A percentile compares a stretch with the other conserved stretches of the same genome.
phyloP scores from a whole-genome alignment of 441 rosid genomes.

The Pelargonium fulgidum region DNA sequence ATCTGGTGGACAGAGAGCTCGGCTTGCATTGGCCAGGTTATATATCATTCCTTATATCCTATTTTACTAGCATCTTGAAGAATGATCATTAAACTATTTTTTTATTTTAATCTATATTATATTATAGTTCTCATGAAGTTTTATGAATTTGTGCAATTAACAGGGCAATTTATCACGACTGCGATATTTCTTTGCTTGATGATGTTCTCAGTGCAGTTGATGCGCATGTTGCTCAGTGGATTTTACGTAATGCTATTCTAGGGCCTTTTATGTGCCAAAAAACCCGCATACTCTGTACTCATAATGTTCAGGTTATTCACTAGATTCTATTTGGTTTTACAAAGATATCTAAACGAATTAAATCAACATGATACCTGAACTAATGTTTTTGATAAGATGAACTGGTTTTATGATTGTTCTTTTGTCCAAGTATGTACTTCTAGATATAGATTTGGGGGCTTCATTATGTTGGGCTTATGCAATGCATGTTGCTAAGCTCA shows the following conservation, averaged over 20 bases:
- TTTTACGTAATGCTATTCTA: slow-evolving; percentile 59
- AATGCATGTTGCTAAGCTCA: too few species aligned
- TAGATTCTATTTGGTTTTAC: slow-evolving; percentile 13
- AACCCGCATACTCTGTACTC: slow-evolving; percentile 84
- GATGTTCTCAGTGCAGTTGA: slow-evolving; percentile 96
- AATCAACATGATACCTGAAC: slow-evolving; percentile 1
- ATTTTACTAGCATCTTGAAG: slow-evolving; percentile 14
- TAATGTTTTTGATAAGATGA: not conserved
- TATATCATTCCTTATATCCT: slow-evolving; percentile 16
- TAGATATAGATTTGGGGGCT: not conserved
- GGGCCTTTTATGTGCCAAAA: slow-evolving; percentile 57
- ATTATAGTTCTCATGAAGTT: slow-evolving; percentile 13
- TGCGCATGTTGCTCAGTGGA: slow-evolving; percentile 86
- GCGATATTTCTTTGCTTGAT: slow-evolving; percentile 70
- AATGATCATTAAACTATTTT: slow-evolving; percentile 16
- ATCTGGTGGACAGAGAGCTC: slow-evolving; percentile 97
- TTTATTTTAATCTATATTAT: slow-evolving; percentile 9
- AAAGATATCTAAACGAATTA: slow-evolving; percentile 5
- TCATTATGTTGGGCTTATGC: too few species aligned
- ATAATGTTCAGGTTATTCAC: slow-evolving; percentile 62
- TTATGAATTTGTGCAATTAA: slow-evolving; percentile 14
- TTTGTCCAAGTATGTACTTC: not conserved
- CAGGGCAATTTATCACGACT: slow-evolving; percentile 81
- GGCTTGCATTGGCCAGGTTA: slow-evolving; percentile 96
- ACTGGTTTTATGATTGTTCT: not conserved